Conservation (phyloP, 2,329 filamentous ascomycete genomes). For the Phoma herbarum region DNA sequence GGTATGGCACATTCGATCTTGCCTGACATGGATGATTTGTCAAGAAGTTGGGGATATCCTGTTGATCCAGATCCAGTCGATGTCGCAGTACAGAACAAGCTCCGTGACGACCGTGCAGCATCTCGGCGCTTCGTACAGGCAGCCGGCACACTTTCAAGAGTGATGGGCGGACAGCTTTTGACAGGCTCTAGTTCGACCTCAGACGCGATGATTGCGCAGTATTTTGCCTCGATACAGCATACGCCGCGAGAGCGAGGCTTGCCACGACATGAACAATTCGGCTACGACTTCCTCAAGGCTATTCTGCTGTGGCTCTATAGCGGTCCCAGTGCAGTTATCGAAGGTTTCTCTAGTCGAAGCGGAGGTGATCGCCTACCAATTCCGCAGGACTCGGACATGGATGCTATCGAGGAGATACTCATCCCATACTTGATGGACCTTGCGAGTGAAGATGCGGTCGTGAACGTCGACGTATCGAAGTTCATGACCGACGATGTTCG, state of each 20-base stretch:
- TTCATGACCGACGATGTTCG: conserved; percentile 66
- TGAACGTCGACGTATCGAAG: conserved; percentile 65
- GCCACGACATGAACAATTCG: conserved; percentile 60
- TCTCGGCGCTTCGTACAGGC: conserved; percentile 70
- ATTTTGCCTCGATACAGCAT: conserved; percentile 60
- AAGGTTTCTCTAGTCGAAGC: conserved; percentile 63
- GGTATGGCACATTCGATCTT: conserved; percentile 56
- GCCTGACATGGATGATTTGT: conserved; percentile 65
- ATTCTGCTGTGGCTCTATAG: conserved; percentile 70
- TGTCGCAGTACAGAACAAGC: conserved; percentile 63
- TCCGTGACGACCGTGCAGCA: conserved; percentile 64
- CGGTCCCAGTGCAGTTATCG: conserved; percentile 62
- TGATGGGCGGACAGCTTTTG: conserved; percentile 63
- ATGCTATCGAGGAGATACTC: conserved; percentile 65
- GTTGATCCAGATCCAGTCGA: conserved; percentile 63
- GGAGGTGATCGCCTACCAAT: conserved; percentile 62
- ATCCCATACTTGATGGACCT: conserved; percentile 67
- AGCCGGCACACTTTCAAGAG: conserved; percentile 64
- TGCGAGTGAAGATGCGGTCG: conserved; percentile 60
- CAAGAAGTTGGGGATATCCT: conserved; percentile 67
- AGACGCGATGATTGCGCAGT: conserved; percentile 50
- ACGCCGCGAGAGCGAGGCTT: conserved; percentile 51
- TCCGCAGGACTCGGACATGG: conserved; percentile 57
- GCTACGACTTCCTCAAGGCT: conserved; percentile 71
- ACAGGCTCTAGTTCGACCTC: conserved; percentile 50